Evolutionary conservation across 768 basidiomycete species (phyloP), one percentile per base, ranked within the genome.

Genomic region (Chalciporus chontae): DNA sequence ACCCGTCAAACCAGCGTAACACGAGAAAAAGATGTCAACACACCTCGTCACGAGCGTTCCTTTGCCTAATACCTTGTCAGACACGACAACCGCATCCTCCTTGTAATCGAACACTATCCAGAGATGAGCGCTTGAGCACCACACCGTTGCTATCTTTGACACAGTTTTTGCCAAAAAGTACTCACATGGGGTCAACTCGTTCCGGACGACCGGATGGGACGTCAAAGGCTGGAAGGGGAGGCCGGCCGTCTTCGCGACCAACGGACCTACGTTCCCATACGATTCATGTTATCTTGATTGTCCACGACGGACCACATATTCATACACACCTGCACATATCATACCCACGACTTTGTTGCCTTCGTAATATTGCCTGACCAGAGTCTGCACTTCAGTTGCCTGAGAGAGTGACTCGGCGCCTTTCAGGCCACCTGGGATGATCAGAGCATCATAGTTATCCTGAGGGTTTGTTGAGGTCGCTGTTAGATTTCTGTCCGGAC

Each of bases 31-130:
- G 31, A 9, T 18, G n/a, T 37, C 32, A 8, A 37, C 40, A 27
- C 48, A 86, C 88, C 87, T 90, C n/a, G 89, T 90, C 10, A 92
- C 74, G 5, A 92, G 73, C 45, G 80, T 83, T 0, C 77, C 79
- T 24, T 65, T 69, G 1, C 53, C 60, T 2, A 52, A 48, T 3
- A 66, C 54, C 8, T 43, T 24, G 54, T 61, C 45, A 4, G 87
- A 87, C 17, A 87, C 70, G 32, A 90, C 86, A 6, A 90, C 89
- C 3, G 83, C 59, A 4, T 85, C 80, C 51, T 90, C 89, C 5
- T 73, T 77, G 63, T 92, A 92, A 0, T 85, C 80, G 53, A 85
- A 92, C 9, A 70, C 90, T 90, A 54, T 47, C 18, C 8, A 45
- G 19, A 6, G 13, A 44, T 38, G 40, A 46, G 21, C 41, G 47